A percentile compares a stretch with the other conserved stretches of the same genome.
These are phyloP conservation scores for Aspergillus egyptiacus DNA, from an alignment of 495 filamentous ascomycete genomes.

Conservation along the genomic window DNA sequence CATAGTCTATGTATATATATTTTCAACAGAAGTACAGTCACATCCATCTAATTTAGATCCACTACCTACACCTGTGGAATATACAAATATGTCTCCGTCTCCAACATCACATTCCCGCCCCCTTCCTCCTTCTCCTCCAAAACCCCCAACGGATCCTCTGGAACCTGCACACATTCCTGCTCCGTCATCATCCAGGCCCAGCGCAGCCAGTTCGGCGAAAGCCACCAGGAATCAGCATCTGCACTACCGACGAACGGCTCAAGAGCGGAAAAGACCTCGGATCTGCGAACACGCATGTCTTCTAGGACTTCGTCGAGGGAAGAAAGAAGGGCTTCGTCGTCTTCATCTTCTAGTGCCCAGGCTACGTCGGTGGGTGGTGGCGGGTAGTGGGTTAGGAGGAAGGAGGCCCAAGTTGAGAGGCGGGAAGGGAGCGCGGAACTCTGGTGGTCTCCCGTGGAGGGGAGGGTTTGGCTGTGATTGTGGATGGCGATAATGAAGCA, in stretches of 20 bases:
- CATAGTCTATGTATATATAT: too few relatives aligned
- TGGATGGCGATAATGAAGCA: conserved; percentile 20
- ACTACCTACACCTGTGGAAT: conserved; percentile 30
- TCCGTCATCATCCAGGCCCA: conserved; percentile 39
- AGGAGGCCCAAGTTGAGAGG: conserved; percentile 31
- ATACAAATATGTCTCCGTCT: conserved; percentile 37
- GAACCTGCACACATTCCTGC: conserved; percentile 35
- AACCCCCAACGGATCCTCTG: conserved; percentile 32
- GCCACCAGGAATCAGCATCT: conserved; percentile 29
- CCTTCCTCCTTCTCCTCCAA: conserved; percentile 18
- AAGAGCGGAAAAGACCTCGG: conserved; percentile 9
- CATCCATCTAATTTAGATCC: too few relatives aligned
- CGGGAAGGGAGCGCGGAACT: conserved; percentile 25
- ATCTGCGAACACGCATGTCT: conserved; percentile 8
- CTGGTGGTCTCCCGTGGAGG: conserved; percentile 3
- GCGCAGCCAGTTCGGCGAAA: conserved; percentile 37
- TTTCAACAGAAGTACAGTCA: too few relatives aligned
- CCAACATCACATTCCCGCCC: conserved; percentile 21
- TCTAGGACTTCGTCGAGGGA: conserved; percentile 22
- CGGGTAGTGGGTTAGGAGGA: conserved; percentile 35
- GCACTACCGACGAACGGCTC: conserved; percentile 16
- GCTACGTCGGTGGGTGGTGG: conserved; percentile 23
- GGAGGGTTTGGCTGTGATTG: not conserved
- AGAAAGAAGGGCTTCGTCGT: conserved; percentile 23
- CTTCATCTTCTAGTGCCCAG: conserved; percentile 27